These are phyloP conservation scores for Pseudocercospora pini-densiflorae DNA, from an alignment of 2,329 filamentous ascomycete genomes.

Conservation along the genomic window DNA sequence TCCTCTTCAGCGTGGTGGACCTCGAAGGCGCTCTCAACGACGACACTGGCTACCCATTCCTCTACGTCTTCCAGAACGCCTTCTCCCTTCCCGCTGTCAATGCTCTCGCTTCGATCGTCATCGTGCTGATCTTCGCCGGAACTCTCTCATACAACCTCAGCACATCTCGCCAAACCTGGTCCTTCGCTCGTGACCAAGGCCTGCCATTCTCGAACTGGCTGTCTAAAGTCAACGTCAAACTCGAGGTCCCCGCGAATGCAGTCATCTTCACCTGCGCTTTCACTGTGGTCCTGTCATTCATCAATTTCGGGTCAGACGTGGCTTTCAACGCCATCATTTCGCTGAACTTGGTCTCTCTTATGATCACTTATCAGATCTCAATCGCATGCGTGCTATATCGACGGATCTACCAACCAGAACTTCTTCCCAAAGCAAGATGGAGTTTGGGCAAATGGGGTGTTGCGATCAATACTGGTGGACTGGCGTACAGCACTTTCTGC, in stretches of 20 bases:
- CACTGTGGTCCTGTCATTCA: conserved; percentile 32
- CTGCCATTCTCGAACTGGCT: conserved; percentile 31
- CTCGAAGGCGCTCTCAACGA: conserved; percentile 36
- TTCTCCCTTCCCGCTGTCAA: conserved; percentile 35
- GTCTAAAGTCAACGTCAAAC: conserved; percentile 18
- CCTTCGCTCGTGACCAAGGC: conserved; percentile 45
- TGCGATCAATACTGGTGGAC: conserved; percentile 43
- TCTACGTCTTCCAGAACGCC: conserved; percentile 41
- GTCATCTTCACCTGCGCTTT: conserved; percentile 31
- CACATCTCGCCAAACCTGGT: conserved; percentile 40
- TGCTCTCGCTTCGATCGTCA: conserved; percentile 31
- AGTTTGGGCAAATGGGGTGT: conserved; percentile 46
- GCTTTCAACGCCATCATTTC: conserved; percentile 46
- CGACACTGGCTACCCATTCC: conserved; percentile 41
- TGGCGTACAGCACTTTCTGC: conserved; percentile 43
- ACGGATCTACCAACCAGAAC: conserved; percentile 43
- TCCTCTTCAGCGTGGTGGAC: conserved; percentile 41
- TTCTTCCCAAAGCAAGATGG: conserved; percentile 45
- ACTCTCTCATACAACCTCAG: conserved; percentile 25
- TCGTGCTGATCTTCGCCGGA: conserved; percentile 31
- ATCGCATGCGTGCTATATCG: conserved; percentile 48
- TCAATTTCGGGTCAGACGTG: conserved; percentile 34
- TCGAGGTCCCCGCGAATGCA: conserved; percentile 33
- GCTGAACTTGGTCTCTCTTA: conserved; percentile 44
- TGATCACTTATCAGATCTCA: conserved; percentile 48